phyloP scores from a whole-genome alignment of 139 green algal genomes.

The Haematococcus lacustris region DNA sequence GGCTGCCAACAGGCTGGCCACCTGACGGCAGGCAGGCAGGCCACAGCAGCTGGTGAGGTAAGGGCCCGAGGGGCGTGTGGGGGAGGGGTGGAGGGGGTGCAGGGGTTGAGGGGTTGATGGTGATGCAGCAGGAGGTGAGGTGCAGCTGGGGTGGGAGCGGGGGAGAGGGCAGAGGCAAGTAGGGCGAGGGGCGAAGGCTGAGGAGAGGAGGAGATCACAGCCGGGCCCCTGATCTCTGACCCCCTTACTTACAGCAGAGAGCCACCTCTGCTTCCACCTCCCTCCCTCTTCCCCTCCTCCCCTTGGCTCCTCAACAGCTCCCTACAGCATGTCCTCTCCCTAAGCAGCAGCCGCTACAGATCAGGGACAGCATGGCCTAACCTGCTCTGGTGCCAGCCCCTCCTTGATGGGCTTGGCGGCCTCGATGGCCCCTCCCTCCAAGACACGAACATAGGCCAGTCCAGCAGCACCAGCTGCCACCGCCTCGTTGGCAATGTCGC shows the following conservation, averaged over 20 bases:
- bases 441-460: constrained; percentile 67
- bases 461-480: constrained; percentile 50
- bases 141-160: too few relatives aligned
- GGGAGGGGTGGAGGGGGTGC: not conserved
- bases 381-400: constrained; percentile 53
- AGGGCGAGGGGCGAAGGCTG: too few relatives aligned
- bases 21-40: constrained; percentile 7
- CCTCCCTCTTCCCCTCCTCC: not conserved
- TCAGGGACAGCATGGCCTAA: not conserved
- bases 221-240: too few relatives aligned
- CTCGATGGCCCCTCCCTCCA: constrained; percentile 56
- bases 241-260: too few relatives aligned
- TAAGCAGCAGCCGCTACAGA: not conserved
- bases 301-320: not conserved
- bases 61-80: not conserved
- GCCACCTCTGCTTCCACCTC: not conserved
- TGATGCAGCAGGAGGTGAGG: too few relatives aligned
- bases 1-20: constrained; percentile 20
- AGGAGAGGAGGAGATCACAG: too few relatives aligned
- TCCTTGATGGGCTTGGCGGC: constrained; percentile 75
- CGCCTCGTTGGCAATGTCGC: constrained; percentile 72
- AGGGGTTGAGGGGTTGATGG: not conserved
- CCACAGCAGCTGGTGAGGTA: not conserved
- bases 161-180: too few relatives aligned
- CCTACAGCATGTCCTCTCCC: not conserved